Conservation (phyloP, 2,329 filamentous ascomycete genomes). For the Cadophora sp. region DNA sequence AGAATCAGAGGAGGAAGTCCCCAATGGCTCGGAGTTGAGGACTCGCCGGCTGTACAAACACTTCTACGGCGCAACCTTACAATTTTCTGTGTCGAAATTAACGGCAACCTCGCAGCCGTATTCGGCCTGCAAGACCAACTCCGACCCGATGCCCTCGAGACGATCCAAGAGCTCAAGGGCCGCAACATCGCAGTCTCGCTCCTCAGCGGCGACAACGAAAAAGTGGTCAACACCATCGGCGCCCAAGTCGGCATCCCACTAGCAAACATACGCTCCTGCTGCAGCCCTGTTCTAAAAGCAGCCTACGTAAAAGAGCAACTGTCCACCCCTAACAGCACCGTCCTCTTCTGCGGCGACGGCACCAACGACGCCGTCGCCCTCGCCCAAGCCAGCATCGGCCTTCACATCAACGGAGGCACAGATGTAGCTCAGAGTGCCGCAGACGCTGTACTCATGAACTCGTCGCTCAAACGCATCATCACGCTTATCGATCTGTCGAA, state of each 20-base stretch:
- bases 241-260: constrained; percentile 49
- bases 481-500: constrained; percentile 60
- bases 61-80: constrained; percentile 50
- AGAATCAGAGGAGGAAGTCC: constrained; percentile 57
- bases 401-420: constrained; percentile 67
- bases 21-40: constrained; percentile 52
- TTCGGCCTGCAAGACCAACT: constrained; percentile 56
- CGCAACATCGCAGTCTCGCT: constrained; percentile 54
- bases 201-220: constrained; percentile 60
- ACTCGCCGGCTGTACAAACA: constrained; percentile 44
- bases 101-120: constrained; percentile 47
- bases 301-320: constrained; percentile 31
- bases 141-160: constrained; percentile 50
- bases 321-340: constrained; percentile 34
- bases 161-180: constrained; percentile 47
- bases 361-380: constrained; percentile 81
- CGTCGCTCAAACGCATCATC: constrained; percentile 61
- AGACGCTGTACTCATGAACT: constrained; percentile 71
- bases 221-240: constrained; percentile 53
- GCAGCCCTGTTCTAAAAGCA: constrained; percentile 46
- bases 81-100: constrained; percentile 55
- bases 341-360: constrained; percentile 79
- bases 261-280: constrained; percentile 42
- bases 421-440: constrained; percentile 73
- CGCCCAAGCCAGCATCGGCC: constrained; percentile 72